A percentile compares a stretch with the other conserved stretches of the same genome.
Conservation (phyloP, 495 filamentous ascomycete genomes). For the Penicillium subrubescens region DNA sequence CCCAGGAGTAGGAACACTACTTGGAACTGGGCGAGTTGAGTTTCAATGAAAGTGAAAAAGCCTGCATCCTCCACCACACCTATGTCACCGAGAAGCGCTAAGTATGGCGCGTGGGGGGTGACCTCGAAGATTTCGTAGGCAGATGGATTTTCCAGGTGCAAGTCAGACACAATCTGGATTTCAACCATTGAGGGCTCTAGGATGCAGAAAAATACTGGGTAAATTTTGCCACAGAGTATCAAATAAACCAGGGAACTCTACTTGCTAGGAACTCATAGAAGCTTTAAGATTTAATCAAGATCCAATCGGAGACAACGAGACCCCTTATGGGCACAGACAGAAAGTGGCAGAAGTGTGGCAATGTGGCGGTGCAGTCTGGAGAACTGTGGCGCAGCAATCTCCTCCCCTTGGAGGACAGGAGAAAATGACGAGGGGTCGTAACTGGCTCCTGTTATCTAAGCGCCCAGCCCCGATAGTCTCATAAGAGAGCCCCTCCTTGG, state of each 20-base stretch:
- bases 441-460: conserved; percentile 30
- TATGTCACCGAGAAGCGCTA: conserved; percentile 62
- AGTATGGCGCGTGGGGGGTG: conserved; percentile 45
- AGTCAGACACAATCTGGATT: conserved; percentile 60
- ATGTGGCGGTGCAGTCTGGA: conserved; percentile 19
- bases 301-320: neutral
- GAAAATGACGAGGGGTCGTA: neutral
- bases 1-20: conserved; percentile 56
- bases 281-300: neutral
- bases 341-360: conserved; percentile 18
- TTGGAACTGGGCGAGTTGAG: conserved; percentile 47
- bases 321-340: neutral
- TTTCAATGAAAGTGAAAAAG: conserved; percentile 44
- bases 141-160: conserved; percentile 53
- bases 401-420: neutral
- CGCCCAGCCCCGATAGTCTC: conserved; percentile 24
- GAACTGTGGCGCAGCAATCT: conserved; percentile 24
- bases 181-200: neutral
- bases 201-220: neutral
- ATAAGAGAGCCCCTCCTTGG: conserved; percentile 25
- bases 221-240: conserved; percentile 5
- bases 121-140: conserved; percentile 53
- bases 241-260: neutral
- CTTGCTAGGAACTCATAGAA: neutral
- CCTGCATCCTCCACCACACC: conserved; percentile 46